phyloP scores from a whole-genome alignment of 768 basidiomycete species.

The Amanita thiersii region DNA sequence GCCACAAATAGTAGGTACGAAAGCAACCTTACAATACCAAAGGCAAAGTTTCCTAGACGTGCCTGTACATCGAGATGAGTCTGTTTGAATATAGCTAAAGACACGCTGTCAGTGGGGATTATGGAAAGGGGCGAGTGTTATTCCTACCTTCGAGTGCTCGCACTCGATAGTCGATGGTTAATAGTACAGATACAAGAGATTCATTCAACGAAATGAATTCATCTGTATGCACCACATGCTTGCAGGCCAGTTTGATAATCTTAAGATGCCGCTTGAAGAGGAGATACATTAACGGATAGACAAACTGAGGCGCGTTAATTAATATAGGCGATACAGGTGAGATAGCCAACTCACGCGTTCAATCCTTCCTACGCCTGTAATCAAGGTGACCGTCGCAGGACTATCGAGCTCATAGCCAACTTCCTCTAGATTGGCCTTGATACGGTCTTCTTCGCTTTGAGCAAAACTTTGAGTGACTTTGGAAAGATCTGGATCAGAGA shows the following conservation, averaged over 20 bases:
- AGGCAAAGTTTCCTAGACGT: conserved; percentile 27
- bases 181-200: conserved; percentile 22
- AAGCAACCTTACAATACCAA: conserved; percentile 18
- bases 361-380: conserved; percentile 26
- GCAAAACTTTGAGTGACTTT: conserved; percentile 21
- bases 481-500: conserved; percentile 19
- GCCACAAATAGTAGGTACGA: neutral
- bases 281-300: conserved; percentile 26
- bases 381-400: conserved; percentile 22
- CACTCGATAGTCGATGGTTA: conserved; percentile 22
- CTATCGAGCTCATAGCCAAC: conserved; percentile 27
- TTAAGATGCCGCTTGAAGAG: conserved; percentile 24
- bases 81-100: conserved; percentile 26
- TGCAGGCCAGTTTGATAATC: conserved; percentile 23
- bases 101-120: neutral
- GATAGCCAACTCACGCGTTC: conserved; percentile 20
- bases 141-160: conserved; percentile 27
- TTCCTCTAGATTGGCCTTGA: conserved; percentile 19
- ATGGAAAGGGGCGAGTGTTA: neutral
- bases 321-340: neutral
- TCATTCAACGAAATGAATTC: conserved; percentile 22
- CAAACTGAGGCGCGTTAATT: conserved; percentile 17
- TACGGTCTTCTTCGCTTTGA: conserved; percentile 20
- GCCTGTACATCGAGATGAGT: conserved; percentile 24
- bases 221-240: conserved; percentile 24